These are phyloP conservation scores for Epichloe aotearoae DNA, from an alignment of 2,329 filamentous ascomycete species.

Conservation along the genomic window DNA sequence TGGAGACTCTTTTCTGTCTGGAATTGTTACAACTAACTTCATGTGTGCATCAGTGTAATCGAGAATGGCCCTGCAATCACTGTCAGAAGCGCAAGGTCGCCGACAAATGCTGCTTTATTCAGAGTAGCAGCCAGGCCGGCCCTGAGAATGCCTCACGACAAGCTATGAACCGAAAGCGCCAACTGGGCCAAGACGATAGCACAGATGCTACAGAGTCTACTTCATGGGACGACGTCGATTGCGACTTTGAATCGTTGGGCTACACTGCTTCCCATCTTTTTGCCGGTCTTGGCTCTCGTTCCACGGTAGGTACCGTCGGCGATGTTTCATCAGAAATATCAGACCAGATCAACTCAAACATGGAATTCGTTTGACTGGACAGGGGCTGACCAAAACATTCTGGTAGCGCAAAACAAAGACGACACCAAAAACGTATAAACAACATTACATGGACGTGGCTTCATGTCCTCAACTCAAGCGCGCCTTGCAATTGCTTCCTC, in stretches of 20 bases:
- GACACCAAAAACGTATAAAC: constrained; percentile 9
- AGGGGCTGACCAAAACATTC: background rate
- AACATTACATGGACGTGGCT: constrained; percentile 8
- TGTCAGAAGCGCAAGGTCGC: constrained; percentile 26
- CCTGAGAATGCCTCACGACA: constrained; percentile 11
- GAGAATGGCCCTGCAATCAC: constrained; percentile 27
- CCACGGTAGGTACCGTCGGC: background rate
- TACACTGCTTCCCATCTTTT: constrained; percentile 23
- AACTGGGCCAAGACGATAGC: constrained; percentile 9
- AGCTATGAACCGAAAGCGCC: constrained; percentile 13
- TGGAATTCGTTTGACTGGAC: background rate
- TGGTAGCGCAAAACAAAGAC: constrained; percentile 9
- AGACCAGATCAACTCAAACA: background rate
- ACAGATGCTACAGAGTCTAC: constrained; percentile 10
- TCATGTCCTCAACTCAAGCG: constrained; percentile 19
- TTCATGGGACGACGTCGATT: constrained; percentile 13
- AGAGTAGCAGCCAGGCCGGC: constrained; percentile 7
- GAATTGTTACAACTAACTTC: background rate
- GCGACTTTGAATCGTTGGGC: constrained; percentile 22
- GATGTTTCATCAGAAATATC: background rate
- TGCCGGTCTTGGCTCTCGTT: constrained; percentile 10
- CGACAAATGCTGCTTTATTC: constrained; percentile 22
- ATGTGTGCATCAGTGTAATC: constrained; percentile 19
- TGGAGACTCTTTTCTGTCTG: background rate
- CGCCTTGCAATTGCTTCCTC: constrained; percentile 19